Conservation (phyloP, 495 filamentous ascomycete genomes). For the Cercophora sp. region DNA sequence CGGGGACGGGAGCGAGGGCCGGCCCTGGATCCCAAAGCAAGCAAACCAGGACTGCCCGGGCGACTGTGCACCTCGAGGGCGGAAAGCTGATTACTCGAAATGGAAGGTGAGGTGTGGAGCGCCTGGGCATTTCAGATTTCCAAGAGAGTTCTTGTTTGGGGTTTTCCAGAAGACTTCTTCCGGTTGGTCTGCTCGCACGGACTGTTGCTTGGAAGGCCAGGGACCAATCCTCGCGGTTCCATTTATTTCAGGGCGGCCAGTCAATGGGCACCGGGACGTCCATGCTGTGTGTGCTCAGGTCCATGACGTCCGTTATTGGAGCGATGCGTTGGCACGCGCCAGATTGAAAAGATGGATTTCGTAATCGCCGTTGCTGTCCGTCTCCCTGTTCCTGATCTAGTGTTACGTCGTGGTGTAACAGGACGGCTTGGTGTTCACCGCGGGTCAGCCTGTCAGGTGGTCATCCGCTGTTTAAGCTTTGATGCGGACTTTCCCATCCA, state of each 20-base stretch:
- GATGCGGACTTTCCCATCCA: constrained; percentile 16
- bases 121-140: constrained; percentile 8
- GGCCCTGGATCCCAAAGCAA: background rate
- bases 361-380: background rate
- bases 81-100: constrained; percentile 2
- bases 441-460: constrained; percentile 8
- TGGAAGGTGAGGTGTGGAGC: constrained; percentile 12
- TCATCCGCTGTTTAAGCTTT: constrained; percentile 19
- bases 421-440: background rate
- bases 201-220: background rate
- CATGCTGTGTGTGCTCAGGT: constrained; percentile 10
- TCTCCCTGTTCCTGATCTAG: background rate
- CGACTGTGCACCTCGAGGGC: background rate
- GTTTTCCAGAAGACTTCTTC: constrained; percentile 27
- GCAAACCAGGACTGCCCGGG: constrained; percentile 2
- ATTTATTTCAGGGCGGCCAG: constrained; percentile 1
- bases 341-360: constrained; percentile 11
- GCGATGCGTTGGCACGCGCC: constrained; percentile 16
- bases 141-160: constrained; percentile 3
- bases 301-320: constrained; percentile 25
- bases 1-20: constrained; percentile 2
- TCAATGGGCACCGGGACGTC: background rate
- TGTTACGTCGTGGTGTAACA: background rate
- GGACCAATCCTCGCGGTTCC: background rate
- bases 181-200: constrained; percentile 8